These are phyloP conservation scores for Chlorophyllum brunneum DNA, from an alignment of 768 basidiomycete species.

Conservation along the genomic window DNA sequence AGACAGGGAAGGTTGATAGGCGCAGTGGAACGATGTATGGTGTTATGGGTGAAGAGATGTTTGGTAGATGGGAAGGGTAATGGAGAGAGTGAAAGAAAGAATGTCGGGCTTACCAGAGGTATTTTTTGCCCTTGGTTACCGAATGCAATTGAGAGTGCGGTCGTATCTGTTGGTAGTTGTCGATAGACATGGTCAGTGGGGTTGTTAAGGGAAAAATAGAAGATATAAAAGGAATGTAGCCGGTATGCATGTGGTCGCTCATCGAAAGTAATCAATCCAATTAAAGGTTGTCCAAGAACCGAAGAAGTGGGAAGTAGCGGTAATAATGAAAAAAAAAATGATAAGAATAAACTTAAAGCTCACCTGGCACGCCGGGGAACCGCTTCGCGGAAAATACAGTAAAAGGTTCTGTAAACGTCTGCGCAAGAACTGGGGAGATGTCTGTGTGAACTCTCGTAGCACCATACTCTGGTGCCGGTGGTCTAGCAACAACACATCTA, in stretches of 20 bases:
- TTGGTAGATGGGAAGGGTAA: neutral
- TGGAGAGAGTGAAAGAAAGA: neutral
- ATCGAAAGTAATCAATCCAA: too few relatives aligned
- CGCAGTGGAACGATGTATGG: neutral
- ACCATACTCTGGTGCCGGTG: constrained; percentile 70
- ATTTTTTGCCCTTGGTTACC: constrained; percentile 90
- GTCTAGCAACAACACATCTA: constrained; percentile 34
- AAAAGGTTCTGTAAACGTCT: constrained; percentile 80
- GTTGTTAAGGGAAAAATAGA: too few relatives aligned
- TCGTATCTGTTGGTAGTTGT: constrained; percentile 59
- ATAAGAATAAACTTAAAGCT: constrained; percentile 15
- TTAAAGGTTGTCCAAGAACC: too few relatives aligned
- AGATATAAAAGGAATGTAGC: too few relatives aligned
- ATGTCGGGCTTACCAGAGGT: constrained; percentile 56
- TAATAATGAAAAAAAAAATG: neutral
- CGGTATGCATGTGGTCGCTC: too few relatives aligned
- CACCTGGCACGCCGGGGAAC: constrained; percentile 93
- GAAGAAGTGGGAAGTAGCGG: too few relatives aligned
- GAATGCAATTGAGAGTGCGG: constrained; percentile 82
- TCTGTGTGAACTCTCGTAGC: constrained; percentile 62
- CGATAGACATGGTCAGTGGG: neutral
- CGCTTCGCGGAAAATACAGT: constrained; percentile 90
- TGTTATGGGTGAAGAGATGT: neutral
- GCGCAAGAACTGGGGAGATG: constrained; percentile 75
- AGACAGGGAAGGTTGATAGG: neutral